These are phyloP conservation scores for Lolium rigidum DNA, from an alignment of 176 grass and related monocot species.

Conservation along the genomic window DNA sequence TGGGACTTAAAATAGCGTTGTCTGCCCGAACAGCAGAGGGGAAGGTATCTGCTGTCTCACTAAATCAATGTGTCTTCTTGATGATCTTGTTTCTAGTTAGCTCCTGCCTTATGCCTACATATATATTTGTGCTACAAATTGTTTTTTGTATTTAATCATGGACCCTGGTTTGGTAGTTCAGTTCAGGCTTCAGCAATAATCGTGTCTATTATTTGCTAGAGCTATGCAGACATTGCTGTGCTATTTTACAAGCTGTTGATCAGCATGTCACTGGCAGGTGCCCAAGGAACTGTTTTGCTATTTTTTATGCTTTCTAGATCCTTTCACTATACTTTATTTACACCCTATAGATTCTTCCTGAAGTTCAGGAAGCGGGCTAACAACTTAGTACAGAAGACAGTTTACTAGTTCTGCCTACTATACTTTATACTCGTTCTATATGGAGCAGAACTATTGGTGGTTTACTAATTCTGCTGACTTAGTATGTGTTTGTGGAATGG, in stretches of 20 bases:
- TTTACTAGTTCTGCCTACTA: too few species aligned
- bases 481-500: background rate
- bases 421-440: background rate
- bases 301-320: background rate
- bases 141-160: background rate
- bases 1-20: conserved; percentile 88
- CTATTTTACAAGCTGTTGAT: background rate
- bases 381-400: background rate
- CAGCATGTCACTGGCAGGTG: background rate
- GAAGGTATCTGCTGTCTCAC: conserved; percentile 57
- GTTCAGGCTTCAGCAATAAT: too few species aligned
- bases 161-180: background rate
- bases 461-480: too few species aligned
- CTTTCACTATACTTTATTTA: conserved; percentile 8
- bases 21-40: conserved; percentile 81
- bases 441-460: background rate
- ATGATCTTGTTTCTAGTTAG: conserved; percentile 16
- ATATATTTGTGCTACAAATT: background rate
- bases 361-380: background rate
- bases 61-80: background rate
- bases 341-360: conserved; percentile 4
- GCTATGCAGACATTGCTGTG: too few species aligned
- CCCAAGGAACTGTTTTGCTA: background rate
- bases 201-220: too few species aligned
- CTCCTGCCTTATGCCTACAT: background rate